Percentiles rank a stretch among this genome's conserved stretches.
Evolutionary conservation across 352 stramenopile species (phyloP).

Genomic region (Phytopythium aichiense): DNA sequence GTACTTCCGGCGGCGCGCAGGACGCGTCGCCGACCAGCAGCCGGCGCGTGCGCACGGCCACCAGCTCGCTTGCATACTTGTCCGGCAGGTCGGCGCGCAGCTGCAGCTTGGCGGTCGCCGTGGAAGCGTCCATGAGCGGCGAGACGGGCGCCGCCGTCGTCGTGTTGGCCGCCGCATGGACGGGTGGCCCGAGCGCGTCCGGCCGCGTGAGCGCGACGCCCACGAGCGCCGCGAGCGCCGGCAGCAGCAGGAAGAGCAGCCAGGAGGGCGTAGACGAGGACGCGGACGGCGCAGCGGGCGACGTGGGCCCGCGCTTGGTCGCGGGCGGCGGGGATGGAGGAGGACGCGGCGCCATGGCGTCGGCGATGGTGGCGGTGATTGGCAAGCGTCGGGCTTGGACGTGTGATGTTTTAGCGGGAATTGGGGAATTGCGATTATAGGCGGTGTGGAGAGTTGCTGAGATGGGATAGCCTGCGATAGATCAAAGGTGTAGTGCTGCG

Average conservation of each 20-base stretch:
- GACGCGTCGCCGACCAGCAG: conserved; percentile 17
- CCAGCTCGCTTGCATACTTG: conserved; percentile 59
- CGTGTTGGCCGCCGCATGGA: background rate
- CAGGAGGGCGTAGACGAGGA: conserved; percentile 11
- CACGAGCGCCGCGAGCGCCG: conserved; percentile 30
- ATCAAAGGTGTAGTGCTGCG: no score
- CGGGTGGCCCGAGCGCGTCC: background rate
- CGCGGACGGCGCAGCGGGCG: background rate
- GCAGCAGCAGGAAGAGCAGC: conserved; percentile 29
- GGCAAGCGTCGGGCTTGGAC: background rate
- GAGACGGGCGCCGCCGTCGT: background rate
- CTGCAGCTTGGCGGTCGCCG: conserved; percentile 2
- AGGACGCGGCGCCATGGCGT: background rate
- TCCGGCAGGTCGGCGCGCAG: conserved; percentile 15
- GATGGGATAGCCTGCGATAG: no score
- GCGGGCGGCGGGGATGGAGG: background rate
- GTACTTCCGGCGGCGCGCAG: conserved; percentile 27
- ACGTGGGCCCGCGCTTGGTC: background rate
- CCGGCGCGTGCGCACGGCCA: conserved; percentile 40
- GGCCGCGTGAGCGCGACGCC: conserved; percentile 12
- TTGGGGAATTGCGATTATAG: background rate
- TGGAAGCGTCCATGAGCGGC: conserved; percentile 7
- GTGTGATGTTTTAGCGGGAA: background rate
- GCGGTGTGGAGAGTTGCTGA: no score
- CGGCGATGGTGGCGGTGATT: background rate